phyloP scores from a whole-genome alignment of 169 alveolate genomes.

The Plasmodium relictum region DNA sequence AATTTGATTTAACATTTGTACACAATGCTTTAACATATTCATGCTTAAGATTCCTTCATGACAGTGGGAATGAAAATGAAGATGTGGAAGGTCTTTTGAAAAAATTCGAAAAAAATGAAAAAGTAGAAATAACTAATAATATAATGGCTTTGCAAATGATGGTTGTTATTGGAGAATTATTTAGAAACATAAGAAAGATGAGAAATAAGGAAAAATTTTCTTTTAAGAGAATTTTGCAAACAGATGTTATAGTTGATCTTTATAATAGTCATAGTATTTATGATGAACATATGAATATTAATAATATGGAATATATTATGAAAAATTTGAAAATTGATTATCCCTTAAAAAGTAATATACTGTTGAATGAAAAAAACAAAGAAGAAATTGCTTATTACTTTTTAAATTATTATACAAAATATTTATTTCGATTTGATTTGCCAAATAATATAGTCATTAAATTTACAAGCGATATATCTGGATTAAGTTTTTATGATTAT shows the following conservation, averaged over 20 bases:
- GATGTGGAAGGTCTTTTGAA: conserved; percentile 58
- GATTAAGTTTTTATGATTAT: conserved; percentile 59
- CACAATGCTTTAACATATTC: conserved; percentile 59
- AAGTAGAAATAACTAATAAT: conserved; percentile 72
- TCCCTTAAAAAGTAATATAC: conserved; percentile 40
- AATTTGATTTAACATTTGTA: conserved; percentile 55
- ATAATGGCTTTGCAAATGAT: conserved; percentile 76
- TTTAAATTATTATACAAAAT: conserved; percentile 64
- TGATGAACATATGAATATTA: conserved; percentile 67
- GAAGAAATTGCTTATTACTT: conserved; percentile 76
- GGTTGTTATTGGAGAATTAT: conserved; percentile 72
- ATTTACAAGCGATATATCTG: conserved; percentile 40
- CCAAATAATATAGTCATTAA: conserved; percentile 52
- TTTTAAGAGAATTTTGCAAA: conserved; percentile 58
- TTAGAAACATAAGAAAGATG: conserved; percentile 62
- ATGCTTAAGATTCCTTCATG: conserved; percentile 46
- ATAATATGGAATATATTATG: conserved; percentile 38
- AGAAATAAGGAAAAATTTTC: conserved; percentile 48
- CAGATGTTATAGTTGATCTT: conserved; percentile 47
- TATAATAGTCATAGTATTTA: conserved; percentile 48
- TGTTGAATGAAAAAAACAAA: conserved; percentile 22
- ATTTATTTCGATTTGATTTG: conserved; percentile 61
- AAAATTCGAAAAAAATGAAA: conserved; percentile 70
- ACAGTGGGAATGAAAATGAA: conserved; percentile 75
- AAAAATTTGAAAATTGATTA: conserved; percentile 49